phyloP scores from a whole-genome alignment of 2,329 filamentous ascomycete genomes.

The Aspergillus fumigatus region DNA sequence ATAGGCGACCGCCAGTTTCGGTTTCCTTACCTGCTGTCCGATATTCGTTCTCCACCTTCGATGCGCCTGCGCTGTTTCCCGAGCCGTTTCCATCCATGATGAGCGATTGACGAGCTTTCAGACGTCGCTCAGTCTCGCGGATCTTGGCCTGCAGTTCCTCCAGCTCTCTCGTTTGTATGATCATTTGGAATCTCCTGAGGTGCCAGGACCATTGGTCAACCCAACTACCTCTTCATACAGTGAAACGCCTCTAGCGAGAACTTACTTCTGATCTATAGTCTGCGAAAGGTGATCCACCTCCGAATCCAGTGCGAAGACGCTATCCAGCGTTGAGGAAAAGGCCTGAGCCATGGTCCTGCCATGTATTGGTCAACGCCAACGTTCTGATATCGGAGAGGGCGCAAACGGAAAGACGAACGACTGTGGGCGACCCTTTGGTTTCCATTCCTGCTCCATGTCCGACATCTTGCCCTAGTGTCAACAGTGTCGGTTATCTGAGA shows the following conservation, averaged over 20 bases:
- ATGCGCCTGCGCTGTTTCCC: conserved; percentile 7
- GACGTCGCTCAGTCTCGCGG: conserved; percentile 75
- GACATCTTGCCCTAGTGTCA: conserved; percentile 38
- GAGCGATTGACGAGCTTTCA: conserved; percentile 45
- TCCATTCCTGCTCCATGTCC: conserved; percentile 72
- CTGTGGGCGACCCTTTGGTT: conserved; percentile 75
- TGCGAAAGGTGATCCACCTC: conserved; percentile 68
- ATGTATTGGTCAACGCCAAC: conserved; percentile 20
- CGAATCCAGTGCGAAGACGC: conserved; percentile 83
- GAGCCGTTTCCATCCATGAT: conserved; percentile 10
- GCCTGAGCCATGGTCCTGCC: conserved; percentile 77
- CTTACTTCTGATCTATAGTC: conserved; percentile 77
- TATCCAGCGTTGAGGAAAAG: conserved; percentile 81
- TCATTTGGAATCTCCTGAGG: conserved; percentile 72
- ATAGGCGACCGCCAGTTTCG: conserved; percentile 6
- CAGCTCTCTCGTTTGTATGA: conserved; percentile 70
- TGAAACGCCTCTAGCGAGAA: conserved; percentile 14
- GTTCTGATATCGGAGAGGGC: conserved; percentile 5
- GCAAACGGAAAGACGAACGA: conserved; percentile 59
- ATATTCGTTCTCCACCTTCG: conserved; percentile 13
- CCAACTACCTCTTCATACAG: background rate
- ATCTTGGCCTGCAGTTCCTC: conserved; percentile 80
- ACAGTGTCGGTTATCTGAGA: background rate
- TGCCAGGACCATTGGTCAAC: background rate
- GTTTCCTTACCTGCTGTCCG: conserved; percentile 16